Evolutionary conservation across 2,329 filamentous ascomycete species (phyloP).

Genomic region (Fusarium avenaceum): DNA sequence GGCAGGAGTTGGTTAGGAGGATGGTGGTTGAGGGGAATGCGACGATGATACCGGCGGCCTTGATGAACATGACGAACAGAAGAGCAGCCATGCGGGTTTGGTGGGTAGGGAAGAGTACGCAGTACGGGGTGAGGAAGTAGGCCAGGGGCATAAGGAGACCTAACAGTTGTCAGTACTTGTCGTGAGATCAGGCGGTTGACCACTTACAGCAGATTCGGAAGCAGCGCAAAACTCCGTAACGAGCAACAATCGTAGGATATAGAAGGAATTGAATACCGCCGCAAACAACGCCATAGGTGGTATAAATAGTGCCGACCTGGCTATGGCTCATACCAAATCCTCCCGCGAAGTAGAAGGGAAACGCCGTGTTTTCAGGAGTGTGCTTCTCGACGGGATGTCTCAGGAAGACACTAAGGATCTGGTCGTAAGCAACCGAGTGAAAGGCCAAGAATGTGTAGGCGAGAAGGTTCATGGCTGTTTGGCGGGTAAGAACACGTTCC

Average conservation of each 20-base stretch:
- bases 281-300: conserved; percentile 82
- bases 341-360: conserved; percentile 85
- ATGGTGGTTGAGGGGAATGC: conserved; percentile 93
- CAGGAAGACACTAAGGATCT: conserved; percentile 89
- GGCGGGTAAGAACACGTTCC: conserved; percentile 76
- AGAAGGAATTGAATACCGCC: conserved; percentile 88
- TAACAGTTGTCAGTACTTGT: conserved; percentile 40
- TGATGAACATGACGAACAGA: conserved; percentile 77
- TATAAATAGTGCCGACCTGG: conserved; percentile 88
- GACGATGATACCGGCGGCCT: conserved; percentile 82
- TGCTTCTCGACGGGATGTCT: conserved; percentile 76
- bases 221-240: conserved; percentile 80
- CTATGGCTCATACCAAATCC: conserved; percentile 82
- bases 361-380: conserved; percentile 68
- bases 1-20: conserved; percentile 87
- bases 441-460: conserved; percentile 85
- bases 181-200: accelerated
- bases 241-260: conserved; percentile 81
- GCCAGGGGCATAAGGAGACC: conserved; percentile 77
- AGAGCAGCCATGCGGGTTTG: conserved; percentile 71
- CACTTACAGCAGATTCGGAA: conserved; percentile 72
- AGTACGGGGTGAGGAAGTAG: conserved; percentile 87
- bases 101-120: conserved; percentile 69
- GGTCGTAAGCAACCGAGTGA: conserved; percentile 87
- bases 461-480: conserved; percentile 80